A percentile compares a stretch with the other conserved stretches of the same genome.
These are phyloP conservation scores for Hypoxylon sp. DNA, from an alignment of 2,329 filamentous ascomycete genomes.

Conservation along the genomic window DNA sequence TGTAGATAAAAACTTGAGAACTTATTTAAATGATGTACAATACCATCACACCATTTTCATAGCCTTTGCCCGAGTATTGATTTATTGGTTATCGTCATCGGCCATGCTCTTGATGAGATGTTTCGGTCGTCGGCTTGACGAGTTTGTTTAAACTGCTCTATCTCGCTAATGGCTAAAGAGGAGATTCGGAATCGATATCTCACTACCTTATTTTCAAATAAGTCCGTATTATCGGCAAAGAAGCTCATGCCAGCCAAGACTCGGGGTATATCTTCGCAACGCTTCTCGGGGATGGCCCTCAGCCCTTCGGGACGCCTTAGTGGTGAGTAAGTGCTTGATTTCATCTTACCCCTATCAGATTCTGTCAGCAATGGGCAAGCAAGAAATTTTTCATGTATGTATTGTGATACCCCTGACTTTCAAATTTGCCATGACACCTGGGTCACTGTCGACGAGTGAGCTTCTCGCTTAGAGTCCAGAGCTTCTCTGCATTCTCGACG, in stretches of 20 bases:
- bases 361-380: too few species aligned
- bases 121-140: slow-evolving; percentile 10
- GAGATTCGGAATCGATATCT: neutral
- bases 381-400: too few species aligned
- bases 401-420: too few species aligned
- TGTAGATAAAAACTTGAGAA: neutral
- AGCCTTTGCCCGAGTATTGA: neutral
- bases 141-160: neutral
- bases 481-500: too few species aligned
- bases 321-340: too few species aligned
- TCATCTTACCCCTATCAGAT: too few species aligned
- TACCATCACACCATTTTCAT: neutral
- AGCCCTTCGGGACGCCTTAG: too few species aligned
- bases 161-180: neutral
- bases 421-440: too few species aligned
- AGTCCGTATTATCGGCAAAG: neutral
- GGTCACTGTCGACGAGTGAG: too few species aligned
- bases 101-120: neutral
- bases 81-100: neutral
- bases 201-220: neutral
- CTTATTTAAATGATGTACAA: neutral
- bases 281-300: too few species aligned
- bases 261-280: neutral
- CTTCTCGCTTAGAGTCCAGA: too few species aligned
- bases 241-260: too few species aligned